Base-by-base conservation (phyloP, 1,139 yeast genomes). In the Geotrichum macrosporum region DNA sequence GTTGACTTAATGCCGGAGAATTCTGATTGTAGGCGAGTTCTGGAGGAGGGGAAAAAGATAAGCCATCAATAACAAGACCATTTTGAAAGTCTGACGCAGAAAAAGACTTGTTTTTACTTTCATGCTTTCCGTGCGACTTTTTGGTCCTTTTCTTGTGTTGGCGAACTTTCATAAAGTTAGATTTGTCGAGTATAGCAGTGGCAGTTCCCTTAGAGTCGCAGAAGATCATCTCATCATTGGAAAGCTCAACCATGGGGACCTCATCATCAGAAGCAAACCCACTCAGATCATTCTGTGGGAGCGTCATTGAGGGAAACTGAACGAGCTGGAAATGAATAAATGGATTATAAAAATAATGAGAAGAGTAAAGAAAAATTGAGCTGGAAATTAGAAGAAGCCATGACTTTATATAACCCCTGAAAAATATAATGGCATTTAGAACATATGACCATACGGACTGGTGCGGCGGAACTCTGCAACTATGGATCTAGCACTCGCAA, bases 261-360 rank as follows among this genome's bases (percentile, higher is more conserved):
- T 40, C 44, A 24, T 41, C 41, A 21, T 43, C 46, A 13, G 40
- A 30, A 13, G 46, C 49, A 27, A 27, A 33, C 31, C 41, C 37
- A 22, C 32, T 40, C 15, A 10, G 32, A 21, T 39, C 21, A 16
- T 13, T 39, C 42, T 22, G 31, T 21, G 32, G 24, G 29, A 20
- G 22, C 33, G 33, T 24, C 41, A 37, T 39, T 5, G 5, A 9
- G 35, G 9, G 22, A 4, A 18, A 16, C 9, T 8, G 12, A 33
- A 16, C 21, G 10, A 20, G 19, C 8, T 10, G 32, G 15, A 29
- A n/a, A 29, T n/a, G n/a, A n/a, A n/a, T n/a, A n/a, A n/a, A n/a
- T n/a, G n/a, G n/a, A n/a, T n/a, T n/a, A n/a, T n/a, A n/a, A n/a
- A n/a, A n/a, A n/a, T n/a, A n/a, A n/a, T n/a, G n/a, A n/a, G n/a